These are phyloP conservation scores for Rhinocladiella mackenziei DNA, from an alignment of 2,329 filamentous ascomycete species.

Conservation along the genomic window DNA sequence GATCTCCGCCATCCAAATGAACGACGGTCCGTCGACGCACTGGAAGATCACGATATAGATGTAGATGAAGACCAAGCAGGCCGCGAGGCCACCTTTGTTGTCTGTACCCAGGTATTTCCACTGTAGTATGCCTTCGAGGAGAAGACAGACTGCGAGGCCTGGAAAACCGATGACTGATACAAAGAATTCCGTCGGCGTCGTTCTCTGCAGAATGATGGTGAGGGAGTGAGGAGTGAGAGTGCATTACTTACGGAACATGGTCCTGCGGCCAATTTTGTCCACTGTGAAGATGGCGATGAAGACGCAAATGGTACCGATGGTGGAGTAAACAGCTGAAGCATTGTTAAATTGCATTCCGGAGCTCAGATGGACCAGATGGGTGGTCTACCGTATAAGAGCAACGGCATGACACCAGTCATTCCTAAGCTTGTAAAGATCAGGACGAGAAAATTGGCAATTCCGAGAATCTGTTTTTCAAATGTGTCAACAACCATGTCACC, in stretches of 20 bases:
- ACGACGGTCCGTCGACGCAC: too few relatives aligned
- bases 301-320: conserved; percentile 53
- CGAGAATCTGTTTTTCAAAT: conserved; percentile 13
- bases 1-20: too few relatives aligned
- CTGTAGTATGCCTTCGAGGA: conserved; percentile 10
- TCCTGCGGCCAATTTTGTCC: conserved; percentile 62
- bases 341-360: not conserved
- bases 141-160: not conserved
- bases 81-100: conserved; percentile 35
- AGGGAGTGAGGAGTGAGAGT: not conserved
- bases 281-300: conserved; percentile 62
- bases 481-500: not conserved
- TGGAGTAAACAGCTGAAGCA: not conserved
- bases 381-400: conserved; percentile 37
- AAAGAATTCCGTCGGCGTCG: not conserved
- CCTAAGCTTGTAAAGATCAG: conserved; percentile 37
- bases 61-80: conserved; percentile 39
- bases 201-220: not conserved
- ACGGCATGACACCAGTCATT: conserved; percentile 36
- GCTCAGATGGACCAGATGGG: not conserved
- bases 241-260: conserved; percentile 7
- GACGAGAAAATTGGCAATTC: conserved; percentile 39
- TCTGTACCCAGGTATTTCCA: conserved; percentile 32
- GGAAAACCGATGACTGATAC: conserved; percentile 8
- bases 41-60: too few relatives aligned